These are phyloP conservation scores for Chlorokybus atmophyticus DNA, from an alignment of 139 green algal genomes.

Conservation along the genomic window DNA sequence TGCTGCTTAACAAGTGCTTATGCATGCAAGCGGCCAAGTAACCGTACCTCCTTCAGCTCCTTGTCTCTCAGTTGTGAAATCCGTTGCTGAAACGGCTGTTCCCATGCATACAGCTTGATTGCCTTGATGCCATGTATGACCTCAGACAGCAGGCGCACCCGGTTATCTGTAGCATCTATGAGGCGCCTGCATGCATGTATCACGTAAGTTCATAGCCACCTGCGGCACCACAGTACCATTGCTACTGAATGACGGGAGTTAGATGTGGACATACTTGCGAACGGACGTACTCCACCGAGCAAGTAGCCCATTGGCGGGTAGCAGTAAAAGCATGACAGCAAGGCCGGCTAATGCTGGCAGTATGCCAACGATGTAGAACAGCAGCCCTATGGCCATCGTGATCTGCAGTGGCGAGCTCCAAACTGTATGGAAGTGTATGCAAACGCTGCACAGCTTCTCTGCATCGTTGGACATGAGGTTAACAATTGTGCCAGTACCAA, in stretches of 20 bases:
- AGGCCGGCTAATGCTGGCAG: constrained; percentile 20
- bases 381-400: too few relatives aligned
- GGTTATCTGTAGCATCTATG: constrained; percentile 13
- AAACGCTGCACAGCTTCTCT: constrained; percentile 21
- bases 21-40: too few relatives aligned
- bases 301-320: constrained; percentile 21
- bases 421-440: constrained; percentile 23
- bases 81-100: constrained; percentile 22
- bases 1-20: too few relatives aligned
- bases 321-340: constrained; percentile 19
- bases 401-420: constrained; percentile 29
- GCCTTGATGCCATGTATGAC: constrained; percentile 55
- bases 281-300: constrained; percentile 10
- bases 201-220: too few relatives aligned
- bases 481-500: background rate
- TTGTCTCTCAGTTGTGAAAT: constrained; percentile 12
- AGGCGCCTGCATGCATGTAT: constrained; percentile 7
- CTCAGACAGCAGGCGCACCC: constrained; percentile 55
- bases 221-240: too few relatives aligned
- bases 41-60: too few relatives aligned
- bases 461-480: constrained; percentile 31
- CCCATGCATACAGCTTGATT: constrained; percentile 43
- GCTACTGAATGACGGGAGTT: too few relatives aligned
- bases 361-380: too few relatives aligned
- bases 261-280: too few relatives aligned